phyloP scores from a whole-genome alignment of 2,329 filamentous ascomycete genomes.

The Sclerotiophoma versabilis region DNA sequence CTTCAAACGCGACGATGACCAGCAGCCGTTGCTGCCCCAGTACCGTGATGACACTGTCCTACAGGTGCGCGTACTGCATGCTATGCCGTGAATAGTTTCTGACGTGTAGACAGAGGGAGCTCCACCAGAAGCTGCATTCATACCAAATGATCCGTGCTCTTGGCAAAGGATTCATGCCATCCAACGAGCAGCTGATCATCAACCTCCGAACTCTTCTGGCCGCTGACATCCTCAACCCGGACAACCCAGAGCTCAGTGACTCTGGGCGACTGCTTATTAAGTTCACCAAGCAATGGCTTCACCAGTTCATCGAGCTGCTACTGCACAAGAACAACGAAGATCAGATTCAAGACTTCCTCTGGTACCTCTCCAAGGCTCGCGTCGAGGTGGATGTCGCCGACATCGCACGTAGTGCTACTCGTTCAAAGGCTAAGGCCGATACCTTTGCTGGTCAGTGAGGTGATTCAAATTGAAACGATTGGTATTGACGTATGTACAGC shows the following conservation, averaged over 20 bases:
- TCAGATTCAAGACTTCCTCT: slow-evolving; percentile 90
- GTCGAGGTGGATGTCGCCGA: slow-evolving; percentile 72
- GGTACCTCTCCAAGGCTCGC: slow-evolving; percentile 79
- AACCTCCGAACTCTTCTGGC: slow-evolving; percentile 82
- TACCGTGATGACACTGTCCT: slow-evolving; percentile 82
- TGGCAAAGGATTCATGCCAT: slow-evolving; percentile 87
- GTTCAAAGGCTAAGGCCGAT: slow-evolving; percentile 72
- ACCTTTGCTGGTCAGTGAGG: slow-evolving; percentile 67
- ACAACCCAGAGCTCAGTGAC: slow-evolving; percentile 76
- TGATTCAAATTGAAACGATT: background rate
- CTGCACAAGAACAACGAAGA: slow-evolving; percentile 82
- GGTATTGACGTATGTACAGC: slow-evolving; percentile 56
- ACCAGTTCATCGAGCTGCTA: slow-evolving; percentile 81
- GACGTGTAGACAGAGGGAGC: slow-evolving; percentile 64
- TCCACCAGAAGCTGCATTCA: slow-evolving; percentile 89
- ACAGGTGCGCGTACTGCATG: slow-evolving; percentile 20
- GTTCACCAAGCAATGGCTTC: slow-evolving; percentile 75
- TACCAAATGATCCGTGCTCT: slow-evolving; percentile 91
- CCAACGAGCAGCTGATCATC: slow-evolving; percentile 80
- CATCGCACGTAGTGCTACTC: slow-evolving; percentile 66
- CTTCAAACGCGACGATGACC: slow-evolving; percentile 66
- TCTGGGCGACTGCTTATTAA: slow-evolving; percentile 77
- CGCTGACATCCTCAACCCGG: slow-evolving; percentile 78
- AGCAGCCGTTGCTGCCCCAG: slow-evolving; percentile 74
- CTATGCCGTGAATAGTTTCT: background rate